phyloP scores from a whole-genome alignment of 352 stramenopile genomes.

The Phytophthora pisi region DNA sequence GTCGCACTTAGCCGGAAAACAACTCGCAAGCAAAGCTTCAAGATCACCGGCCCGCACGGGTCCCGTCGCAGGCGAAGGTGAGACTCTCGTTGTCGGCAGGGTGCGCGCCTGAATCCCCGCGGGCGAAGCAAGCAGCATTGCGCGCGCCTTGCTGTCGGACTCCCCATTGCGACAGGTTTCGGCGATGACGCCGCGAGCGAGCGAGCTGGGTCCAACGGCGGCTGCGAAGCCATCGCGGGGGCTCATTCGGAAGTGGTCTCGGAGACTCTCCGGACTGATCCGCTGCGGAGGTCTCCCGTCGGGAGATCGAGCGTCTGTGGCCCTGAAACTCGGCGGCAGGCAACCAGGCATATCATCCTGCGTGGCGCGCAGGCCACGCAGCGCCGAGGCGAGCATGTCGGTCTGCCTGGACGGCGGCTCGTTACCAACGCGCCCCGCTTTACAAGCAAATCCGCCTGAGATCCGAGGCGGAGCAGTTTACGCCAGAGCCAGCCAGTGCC shows the following conservation, averaged over 20 bases:
- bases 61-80: neutral
- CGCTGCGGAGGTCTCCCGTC: too few species aligned
- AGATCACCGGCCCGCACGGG: neutral
- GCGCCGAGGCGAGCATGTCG: neutral
- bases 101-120: neutral
- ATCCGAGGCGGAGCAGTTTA: constrained; percentile 3
- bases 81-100: neutral
- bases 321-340: neutral
- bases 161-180: too few species aligned
- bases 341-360: constrained; percentile 4
- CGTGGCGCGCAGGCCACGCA: neutral
- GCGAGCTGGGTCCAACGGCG: too few species aligned
- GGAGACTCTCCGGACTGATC: neutral
- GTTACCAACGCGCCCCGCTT: constrained; percentile 1
- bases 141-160: too few species aligned
- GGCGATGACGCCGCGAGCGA: too few species aligned
- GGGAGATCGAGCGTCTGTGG: too few species aligned
- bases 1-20: neutral
- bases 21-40: neutral
- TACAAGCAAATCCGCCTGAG: constrained; percentile 11
- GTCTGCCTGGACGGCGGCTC: neutral
- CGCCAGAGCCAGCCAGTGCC: neutral
- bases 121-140: too few species aligned
- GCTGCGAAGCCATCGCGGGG: neutral
- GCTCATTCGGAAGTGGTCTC: neutral